Conservation (phyloP, 331 rosid genomes). For the Quercus phellos region DNA sequence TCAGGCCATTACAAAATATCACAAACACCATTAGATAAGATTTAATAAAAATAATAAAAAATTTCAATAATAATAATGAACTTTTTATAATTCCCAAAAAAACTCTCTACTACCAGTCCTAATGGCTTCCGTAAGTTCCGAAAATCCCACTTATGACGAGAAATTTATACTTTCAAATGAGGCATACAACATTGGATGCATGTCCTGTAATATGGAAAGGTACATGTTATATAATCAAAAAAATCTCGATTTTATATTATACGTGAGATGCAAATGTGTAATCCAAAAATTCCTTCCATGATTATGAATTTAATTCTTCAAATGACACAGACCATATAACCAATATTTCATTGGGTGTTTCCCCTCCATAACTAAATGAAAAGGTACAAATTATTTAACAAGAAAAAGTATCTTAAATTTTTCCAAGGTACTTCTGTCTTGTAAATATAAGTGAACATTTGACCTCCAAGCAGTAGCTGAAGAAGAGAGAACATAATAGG, state of each 20-base stretch:
- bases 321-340: too few relatives aligned
- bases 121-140: neutral
- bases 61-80: neutral
- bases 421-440: neutral
- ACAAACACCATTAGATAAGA: neutral
- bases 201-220: too few relatives aligned
- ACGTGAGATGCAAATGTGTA: too few relatives aligned
- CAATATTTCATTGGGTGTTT: too few relatives aligned
- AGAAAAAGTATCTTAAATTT: neutral
- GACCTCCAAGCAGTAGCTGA: slow-evolving; percentile 4
- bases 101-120: neutral
- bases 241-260: too few relatives aligned
- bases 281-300: too few relatives aligned
- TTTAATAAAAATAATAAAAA: neutral
- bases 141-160: neutral
- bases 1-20: too few relatives aligned
- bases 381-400: neutral
- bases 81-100: neutral
- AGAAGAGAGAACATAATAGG: neutral
- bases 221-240: too few relatives aligned
- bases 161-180: neutral
- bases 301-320: too few relatives aligned
- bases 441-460: neutral
- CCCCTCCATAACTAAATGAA: neutral
- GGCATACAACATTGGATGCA: too few relatives aligned